These are phyloP conservation scores for Cicer judaicum DNA, from an alignment of 306 rosid genomes.

Conservation along the genomic window DNA sequence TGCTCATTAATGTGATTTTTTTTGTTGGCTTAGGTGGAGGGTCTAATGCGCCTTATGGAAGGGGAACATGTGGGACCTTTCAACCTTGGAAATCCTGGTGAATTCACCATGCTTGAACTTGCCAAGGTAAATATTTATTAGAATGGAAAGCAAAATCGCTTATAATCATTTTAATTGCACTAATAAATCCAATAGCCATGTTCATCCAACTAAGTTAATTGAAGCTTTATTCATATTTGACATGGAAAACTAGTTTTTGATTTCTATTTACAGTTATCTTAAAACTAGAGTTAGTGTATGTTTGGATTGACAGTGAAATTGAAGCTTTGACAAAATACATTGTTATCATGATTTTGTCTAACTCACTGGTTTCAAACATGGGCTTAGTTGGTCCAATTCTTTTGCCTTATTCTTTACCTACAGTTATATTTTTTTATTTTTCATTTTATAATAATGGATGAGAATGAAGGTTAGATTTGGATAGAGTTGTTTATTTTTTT, in stretches of 20 bases:
- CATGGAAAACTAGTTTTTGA: conserved; percentile 1
- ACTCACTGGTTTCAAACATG: too few relatives aligned
- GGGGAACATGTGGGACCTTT: conserved; percentile 99
- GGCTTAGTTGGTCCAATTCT: background rate
- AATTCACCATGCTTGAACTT: conserved; percentile 99
- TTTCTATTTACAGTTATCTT: background rate
- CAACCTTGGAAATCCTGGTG: conserved; percentile 98
- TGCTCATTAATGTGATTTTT: conserved; percentile 37
- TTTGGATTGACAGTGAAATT: too few relatives aligned
- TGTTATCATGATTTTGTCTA: too few relatives aligned
- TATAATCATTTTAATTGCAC: background rate
- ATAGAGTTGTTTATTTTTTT: conserved; percentile 10
- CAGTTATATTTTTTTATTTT: background rate
- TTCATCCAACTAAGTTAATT: conserved; percentile 8
- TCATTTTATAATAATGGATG: background rate
- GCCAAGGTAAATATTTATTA: conserved; percentile 69
- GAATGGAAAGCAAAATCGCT: background rate
- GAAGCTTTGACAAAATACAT: too few relatives aligned
- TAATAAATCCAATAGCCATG: conserved; percentile 4
- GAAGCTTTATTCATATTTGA: conserved; percentile 9
- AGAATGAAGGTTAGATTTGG: conserved; percentile 27
- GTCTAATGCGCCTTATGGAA: conserved; percentile 96
- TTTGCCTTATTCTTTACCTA: background rate
- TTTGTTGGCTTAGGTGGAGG: conserved; percentile 75
- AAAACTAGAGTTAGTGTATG: background rate